These are phyloP conservation scores for Cruciata laevipes DNA, from an alignment of 257 asterid genomes.

Conservation along the genomic window DNA sequence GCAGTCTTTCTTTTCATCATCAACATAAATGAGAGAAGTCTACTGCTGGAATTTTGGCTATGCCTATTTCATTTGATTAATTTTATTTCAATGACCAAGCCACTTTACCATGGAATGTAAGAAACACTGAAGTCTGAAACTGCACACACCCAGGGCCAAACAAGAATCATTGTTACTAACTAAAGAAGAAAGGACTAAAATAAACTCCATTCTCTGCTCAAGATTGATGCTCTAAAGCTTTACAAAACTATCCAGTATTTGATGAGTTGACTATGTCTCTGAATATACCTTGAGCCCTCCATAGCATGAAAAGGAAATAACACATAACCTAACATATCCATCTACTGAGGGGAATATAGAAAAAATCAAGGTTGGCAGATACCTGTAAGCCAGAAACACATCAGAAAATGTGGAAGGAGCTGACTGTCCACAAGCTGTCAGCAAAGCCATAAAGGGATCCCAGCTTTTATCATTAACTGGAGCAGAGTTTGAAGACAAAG, in stretches of 20 bases:
- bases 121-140: neutral
- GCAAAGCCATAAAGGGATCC: constrained; percentile 72
- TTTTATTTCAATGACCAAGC: neutral
- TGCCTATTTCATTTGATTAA: neutral
- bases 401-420: constrained; percentile 53
- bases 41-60: neutral
- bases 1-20: neutral
- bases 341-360: neutral
- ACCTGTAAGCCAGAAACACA: constrained; percentile 59
- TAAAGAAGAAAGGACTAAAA: neutral
- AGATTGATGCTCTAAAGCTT: neutral
- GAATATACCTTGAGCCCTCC: neutral
- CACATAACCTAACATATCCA: constrained; percentile 3
- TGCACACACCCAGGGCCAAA: neutral
- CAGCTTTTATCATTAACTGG: constrained; percentile 45
- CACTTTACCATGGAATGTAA: neutral
- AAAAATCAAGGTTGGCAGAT: constrained; percentile 22
- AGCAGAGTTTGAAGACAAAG: constrained; percentile 52
- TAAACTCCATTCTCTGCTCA: neutral
- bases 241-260: neutral
- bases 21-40: constrained; percentile 5
- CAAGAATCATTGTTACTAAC: neutral
- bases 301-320: neutral
- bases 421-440: constrained; percentile 84
- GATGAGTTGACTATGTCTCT: neutral